Conservation (phyloP, 495 filamentous ascomycete species). For the Neurospora tetraspora region DNA sequence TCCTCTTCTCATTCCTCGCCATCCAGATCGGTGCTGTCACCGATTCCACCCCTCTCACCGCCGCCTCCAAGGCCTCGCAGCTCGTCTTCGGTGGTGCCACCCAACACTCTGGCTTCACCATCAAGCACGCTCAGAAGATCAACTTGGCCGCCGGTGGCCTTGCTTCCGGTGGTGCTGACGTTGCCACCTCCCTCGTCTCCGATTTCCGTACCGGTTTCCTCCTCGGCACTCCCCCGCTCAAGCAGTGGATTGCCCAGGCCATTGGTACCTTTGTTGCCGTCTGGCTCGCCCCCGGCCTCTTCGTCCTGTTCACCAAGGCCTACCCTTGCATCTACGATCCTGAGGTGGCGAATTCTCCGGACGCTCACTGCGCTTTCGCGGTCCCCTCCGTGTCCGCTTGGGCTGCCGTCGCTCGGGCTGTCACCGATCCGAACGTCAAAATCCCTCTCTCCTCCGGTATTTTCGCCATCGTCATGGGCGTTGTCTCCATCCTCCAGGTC, state of each 20-base stretch:
- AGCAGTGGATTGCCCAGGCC: constrained; percentile 55
- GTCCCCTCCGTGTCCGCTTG: constrained; percentile 56
- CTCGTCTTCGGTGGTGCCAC: constrained; percentile 56
- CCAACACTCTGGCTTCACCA: constrained; percentile 32
- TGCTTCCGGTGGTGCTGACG: constrained; percentile 47
- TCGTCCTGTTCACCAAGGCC: constrained; percentile 52
- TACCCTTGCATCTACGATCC: constrained; percentile 54
- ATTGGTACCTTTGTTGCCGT: constrained; percentile 50
- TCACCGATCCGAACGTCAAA: constrained; percentile 46
- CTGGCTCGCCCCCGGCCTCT: constrained; percentile 54
- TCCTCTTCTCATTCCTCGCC: constrained; percentile 60
- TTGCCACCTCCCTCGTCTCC: constrained; percentile 42
- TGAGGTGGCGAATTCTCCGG: neutral
- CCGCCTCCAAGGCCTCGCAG: constrained; percentile 57
- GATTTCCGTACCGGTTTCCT: constrained; percentile 59
- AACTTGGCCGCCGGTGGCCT: constrained; percentile 56
- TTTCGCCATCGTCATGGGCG: constrained; percentile 46
- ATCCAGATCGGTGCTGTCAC: constrained; percentile 55
- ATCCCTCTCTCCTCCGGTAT: constrained; percentile 48
- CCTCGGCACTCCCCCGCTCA: constrained; percentile 48
- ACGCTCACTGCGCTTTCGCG: constrained; percentile 40
- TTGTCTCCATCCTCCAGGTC: constrained; percentile 39
- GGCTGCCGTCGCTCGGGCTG: constrained; percentile 54
- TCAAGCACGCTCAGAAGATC: constrained; percentile 43
- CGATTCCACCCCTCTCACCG: constrained; percentile 54